Evolutionary conservation across 805 yeast species (phyloP).

Genomic region (Candida multigemmis): DNA sequence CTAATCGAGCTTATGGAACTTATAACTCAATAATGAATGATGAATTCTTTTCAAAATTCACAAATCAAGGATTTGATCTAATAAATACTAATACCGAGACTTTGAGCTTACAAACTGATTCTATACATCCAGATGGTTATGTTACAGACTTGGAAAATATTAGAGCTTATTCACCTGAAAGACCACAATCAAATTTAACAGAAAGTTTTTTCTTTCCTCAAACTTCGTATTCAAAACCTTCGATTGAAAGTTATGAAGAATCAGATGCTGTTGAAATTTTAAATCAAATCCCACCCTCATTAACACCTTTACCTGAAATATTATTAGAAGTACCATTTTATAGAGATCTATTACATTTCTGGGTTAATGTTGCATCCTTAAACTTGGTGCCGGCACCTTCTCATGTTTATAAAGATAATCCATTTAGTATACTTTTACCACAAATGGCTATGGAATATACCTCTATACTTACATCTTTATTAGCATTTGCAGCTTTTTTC

Average conservation of each 20-base stretch:
- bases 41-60: too few species aligned
- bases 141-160: slow-evolving; percentile 27
- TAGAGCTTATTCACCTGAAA: slow-evolving; percentile 13
- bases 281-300: slow-evolving; percentile 20
- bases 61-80: too few species aligned
- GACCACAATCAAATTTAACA: slow-evolving; percentile 6
- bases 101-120: too few species aligned
- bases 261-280: too few species aligned
- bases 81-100: too few species aligned
- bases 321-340: slow-evolving; percentile 51
- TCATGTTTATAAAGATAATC: slow-evolving; percentile 46
- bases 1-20: too few species aligned
- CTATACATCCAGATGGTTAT: slow-evolving; percentile 18
- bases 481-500: slow-evolving; percentile 33
- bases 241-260: too few species aligned
- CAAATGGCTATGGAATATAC: slow-evolving; percentile 55
- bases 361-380: slow-evolving; percentile 50
- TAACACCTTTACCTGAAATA: slow-evolving; percentile 51
- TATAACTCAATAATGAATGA: too few species aligned
- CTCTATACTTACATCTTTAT: slow-evolving; percentile 45
- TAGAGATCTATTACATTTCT: slow-evolving; percentile 54
- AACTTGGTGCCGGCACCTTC: slow-evolving; percentile 61
- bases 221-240: slow-evolving; percentile 6
- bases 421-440: slow-evolving; percentile 58
- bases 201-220: slow-evolving; percentile 5